Evolutionary conservation across 768 basidiomycete genomes (phyloP).

Genomic region (Pholiota microspora): DNA sequence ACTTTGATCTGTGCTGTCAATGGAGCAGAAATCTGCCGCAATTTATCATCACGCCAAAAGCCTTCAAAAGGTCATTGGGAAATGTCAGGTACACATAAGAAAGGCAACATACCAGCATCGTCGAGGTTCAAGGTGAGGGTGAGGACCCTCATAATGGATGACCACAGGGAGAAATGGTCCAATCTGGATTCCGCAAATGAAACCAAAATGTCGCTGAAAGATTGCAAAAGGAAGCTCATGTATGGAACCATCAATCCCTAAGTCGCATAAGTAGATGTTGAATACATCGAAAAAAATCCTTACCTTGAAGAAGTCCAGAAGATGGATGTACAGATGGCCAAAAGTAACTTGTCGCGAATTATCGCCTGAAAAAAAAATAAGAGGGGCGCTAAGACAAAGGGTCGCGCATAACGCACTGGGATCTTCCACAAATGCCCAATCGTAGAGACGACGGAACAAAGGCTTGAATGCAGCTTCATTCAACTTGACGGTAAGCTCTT

Average conservation of each 20-base stretch:
- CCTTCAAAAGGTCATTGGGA: conserved; percentile 38
- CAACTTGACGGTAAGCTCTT: conserved; percentile 87
- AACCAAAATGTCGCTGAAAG: conserved; percentile 63
- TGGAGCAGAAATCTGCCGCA: conserved; percentile 57
- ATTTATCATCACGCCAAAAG: conserved; percentile 88
- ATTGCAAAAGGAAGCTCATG: conserved; percentile 71
- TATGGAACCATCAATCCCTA: conserved; percentile 91
- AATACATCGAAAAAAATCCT: conserved; percentile 9
- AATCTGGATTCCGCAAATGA: conserved; percentile 35
- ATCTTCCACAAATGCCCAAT: conserved; percentile 84
- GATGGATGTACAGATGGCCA: conserved; percentile 64
- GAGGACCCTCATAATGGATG: conserved; percentile 55
- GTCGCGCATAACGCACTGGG: conserved; percentile 35
- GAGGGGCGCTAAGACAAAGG: neutral
- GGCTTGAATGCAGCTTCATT: conserved; percentile 92
- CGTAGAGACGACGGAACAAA: conserved; percentile 86
- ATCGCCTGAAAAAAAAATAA: conserved; percentile 21
- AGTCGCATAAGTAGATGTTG: neutral
- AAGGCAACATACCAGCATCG: conserved; percentile 62
- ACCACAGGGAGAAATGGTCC: conserved; percentile 56
- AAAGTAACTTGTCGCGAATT: conserved; percentile 65
- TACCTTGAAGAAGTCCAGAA: conserved; percentile 91
- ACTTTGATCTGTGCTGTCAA: conserved; percentile 67
- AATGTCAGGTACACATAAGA: neutral
- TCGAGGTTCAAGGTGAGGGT: conserved; percentile 73